These are phyloP conservation scores for Prinsepia uniflora DNA, from an alignment of 306 rosid species.

Conservation along the genomic window DNA sequence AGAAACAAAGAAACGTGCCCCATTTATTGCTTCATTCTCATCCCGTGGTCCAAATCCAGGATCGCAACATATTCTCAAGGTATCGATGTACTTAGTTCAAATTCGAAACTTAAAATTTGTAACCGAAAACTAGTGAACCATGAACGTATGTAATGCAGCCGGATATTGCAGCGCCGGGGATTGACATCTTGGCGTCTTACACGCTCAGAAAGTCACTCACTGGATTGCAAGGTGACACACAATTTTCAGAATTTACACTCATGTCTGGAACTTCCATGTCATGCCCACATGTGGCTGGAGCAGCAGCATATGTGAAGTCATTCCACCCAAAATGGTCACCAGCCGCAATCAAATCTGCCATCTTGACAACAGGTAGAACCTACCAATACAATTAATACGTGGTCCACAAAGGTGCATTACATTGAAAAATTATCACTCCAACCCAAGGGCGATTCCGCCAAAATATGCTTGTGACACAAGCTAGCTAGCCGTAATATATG, in stretches of 20 bases:
- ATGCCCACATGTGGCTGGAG: slow-evolving; percentile 89
- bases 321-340: slow-evolving; percentile 83
- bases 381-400: no score
- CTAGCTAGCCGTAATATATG: background rate
- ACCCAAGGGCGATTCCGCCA: no score
- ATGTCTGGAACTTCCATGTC: slow-evolving; percentile 98
- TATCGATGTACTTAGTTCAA: slow-evolving; percentile 2
- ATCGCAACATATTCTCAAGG: slow-evolving; percentile 66
- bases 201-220: slow-evolving; percentile 62
- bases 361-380: slow-evolving; percentile 63
- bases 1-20: slow-evolving; percentile 44
- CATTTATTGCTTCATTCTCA: slow-evolving; percentile 73
- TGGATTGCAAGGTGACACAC: slow-evolving; percentile 66
- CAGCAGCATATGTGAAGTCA: slow-evolving; percentile 80
- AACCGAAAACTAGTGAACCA: background rate
- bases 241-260: slow-evolving; percentile 67
- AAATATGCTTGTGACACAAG: background rate
- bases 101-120: no score
- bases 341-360: slow-evolving; percentile 72
- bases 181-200: slow-evolving; percentile 71
- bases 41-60: slow-evolving; percentile 80
- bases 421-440: no score
- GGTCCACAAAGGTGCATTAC: no score
- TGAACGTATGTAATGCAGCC: slow-evolving; percentile 45
- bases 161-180: slow-evolving; percentile 84